phyloP scores from a whole-genome alignment of 2,329 filamentous ascomycete genomes.

The Acrocalymma vagum region DNA sequence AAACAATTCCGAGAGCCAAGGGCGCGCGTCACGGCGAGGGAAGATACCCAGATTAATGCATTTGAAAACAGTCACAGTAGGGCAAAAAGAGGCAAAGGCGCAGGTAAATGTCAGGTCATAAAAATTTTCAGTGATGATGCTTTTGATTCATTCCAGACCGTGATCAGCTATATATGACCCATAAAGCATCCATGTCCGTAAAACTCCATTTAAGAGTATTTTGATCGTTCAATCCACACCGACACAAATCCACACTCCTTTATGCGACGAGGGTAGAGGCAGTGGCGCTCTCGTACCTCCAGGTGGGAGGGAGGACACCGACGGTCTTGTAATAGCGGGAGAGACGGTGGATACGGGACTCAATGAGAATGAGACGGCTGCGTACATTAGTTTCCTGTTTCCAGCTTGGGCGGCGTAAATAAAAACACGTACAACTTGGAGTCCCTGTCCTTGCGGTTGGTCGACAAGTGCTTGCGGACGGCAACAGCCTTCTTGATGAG shows the following conservation, averaged over 20 bases:
- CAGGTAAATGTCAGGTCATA: slow-evolving; percentile 27
- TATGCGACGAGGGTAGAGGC: slow-evolving; percentile 62
- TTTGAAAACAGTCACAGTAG: slow-evolving; percentile 14
- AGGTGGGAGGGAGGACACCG: slow-evolving; percentile 84
- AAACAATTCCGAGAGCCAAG: slow-evolving; percentile 8
- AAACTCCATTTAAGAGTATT: slow-evolving; percentile 46
- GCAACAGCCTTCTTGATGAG: slow-evolving; percentile 96
- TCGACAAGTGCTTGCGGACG: slow-evolving; percentile 99
- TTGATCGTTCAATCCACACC: slow-evolving; percentile 30
- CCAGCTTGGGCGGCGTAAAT: neutral
- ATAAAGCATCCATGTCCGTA: slow-evolving; percentile 45
- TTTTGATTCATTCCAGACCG: slow-evolving; percentile 50
- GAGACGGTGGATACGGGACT: slow-evolving; percentile 99
- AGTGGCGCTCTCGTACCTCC: slow-evolving; percentile 98
- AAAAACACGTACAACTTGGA: slow-evolving; percentile 76
- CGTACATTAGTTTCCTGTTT: slow-evolving; percentile 13
- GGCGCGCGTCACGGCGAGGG: slow-evolving; percentile 9
- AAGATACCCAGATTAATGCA: slow-evolving; percentile 28
- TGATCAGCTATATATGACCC: slow-evolving; percentile 43
- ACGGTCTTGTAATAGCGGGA: slow-evolving; percentile 99
- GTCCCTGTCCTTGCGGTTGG: slow-evolving; percentile 99
- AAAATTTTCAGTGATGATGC: slow-evolving; percentile 33
- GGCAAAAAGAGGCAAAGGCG: slow-evolving; percentile 10
- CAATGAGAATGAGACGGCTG: slow-evolving; percentile 97
- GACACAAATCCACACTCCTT: slow-evolving; percentile 45